Conservation (phyloP, 805 yeast species). For the Barnettozyma salicaria region DNA sequence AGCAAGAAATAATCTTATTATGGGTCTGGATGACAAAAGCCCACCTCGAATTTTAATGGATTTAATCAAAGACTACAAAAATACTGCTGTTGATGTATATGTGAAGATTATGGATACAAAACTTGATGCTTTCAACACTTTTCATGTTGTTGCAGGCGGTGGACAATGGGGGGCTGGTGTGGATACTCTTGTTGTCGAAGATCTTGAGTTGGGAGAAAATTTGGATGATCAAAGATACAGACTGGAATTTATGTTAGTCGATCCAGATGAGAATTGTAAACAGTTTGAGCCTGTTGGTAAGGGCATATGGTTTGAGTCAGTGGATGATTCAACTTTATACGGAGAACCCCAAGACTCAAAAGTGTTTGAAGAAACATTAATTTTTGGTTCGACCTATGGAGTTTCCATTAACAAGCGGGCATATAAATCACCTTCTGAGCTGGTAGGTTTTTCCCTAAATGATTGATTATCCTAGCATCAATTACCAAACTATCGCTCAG, state of each 20-base stretch:
- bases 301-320: background rate
- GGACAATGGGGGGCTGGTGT: slow-evolving; percentile 13
- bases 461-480: background rate
- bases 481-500: background rate
- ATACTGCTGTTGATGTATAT: slow-evolving; percentile 3
- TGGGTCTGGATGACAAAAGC: slow-evolving; percentile 2
- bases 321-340: background rate
- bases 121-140: background rate
- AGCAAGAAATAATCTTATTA: slow-evolving; percentile 7
- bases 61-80: background rate
- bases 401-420: background rate
- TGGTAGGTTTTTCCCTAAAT: background rate
- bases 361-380: background rate
- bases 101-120: slow-evolving; percentile 1
- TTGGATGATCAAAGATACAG: background rate
- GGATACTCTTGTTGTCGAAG: slow-evolving; percentile 5
- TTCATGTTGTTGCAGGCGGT: slow-evolving; percentile 12
- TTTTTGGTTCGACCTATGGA: background rate
- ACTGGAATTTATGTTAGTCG: slow-evolving; percentile 1
- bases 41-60: slow-evolving; percentile 7
- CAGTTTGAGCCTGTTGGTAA: too few species aligned
- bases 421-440: background rate
- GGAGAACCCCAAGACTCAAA: background rate
- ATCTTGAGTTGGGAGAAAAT: slow-evolving; percentile 1
- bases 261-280: background rate